Evolutionary conservation across 2,329 filamentous ascomycete genomes (phyloP), one percentile per base, ranked within the genome.

Genomic region (Aspergillus pseudoglaucus): DNA sequence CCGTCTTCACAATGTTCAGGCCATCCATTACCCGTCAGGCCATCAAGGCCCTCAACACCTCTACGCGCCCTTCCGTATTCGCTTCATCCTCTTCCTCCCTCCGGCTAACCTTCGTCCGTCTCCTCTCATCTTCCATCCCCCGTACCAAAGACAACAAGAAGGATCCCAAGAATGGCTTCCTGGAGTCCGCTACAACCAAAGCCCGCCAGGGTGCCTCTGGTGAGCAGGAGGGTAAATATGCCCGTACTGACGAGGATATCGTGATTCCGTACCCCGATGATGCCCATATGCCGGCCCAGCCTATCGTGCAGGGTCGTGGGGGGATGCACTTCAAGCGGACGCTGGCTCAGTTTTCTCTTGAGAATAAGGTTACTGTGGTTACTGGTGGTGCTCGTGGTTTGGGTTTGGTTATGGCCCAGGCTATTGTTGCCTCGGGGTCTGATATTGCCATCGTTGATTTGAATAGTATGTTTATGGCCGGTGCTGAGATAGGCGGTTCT

Each of bases 371-470:
- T 7, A 89, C 83, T 42, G 76, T 96, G 37, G 87, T 97, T 35
- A 97, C 91, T 1, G 91, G 91, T 45, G 91, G 90, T 63, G 91
- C 91, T 22, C 79, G 90, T 63, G 91, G 91, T 6, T 71, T 97
- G 49, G 91, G 91, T 35, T 75, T 96, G 52, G 90, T 94, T 58
- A 96, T 97, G 87, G 87, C 86, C 45, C 90, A 95, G 74, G 90
- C 87, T 42, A 81, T 95, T 69, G 87, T 95, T 46, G 84, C 88
- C 46, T 93, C 87, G 46, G 91, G 91, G 45, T 87, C 88, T 8
- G 85, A 95, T 67, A 78, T 96, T 53, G 91, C 91, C 38, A 87
- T 97, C 68, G 89, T 96, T 37, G 91, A 97, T 67, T 76, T 96
- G 74, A 95, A 97, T 73, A 86, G 88, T 91, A 70, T 57, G 82